Percentiles rank a stretch among this genome's conserved stretches.
Evolutionary conservation across 768 basidiomycete species (phyloP).

Genomic region (Amanita pallidorosea): DNA sequence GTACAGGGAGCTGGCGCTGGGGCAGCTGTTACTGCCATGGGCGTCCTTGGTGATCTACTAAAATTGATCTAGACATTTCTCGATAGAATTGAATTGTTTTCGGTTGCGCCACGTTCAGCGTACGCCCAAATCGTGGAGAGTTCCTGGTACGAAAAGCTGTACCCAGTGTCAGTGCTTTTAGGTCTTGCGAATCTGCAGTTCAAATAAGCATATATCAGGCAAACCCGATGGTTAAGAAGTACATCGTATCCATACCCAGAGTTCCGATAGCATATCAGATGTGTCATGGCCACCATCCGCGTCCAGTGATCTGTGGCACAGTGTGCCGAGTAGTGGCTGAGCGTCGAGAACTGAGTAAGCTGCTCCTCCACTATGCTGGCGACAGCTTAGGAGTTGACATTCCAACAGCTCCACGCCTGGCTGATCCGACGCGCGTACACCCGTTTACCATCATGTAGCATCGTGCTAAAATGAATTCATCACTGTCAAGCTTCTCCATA

Average conservation of each 20-base stretch:
- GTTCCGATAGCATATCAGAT: constrained; percentile 37
- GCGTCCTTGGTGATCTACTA: constrained; percentile 82
- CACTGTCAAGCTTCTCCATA: background rate
- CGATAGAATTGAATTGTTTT: no score
- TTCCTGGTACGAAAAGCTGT: no score
- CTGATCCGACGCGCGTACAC: background rate
- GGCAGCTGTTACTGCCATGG: constrained; percentile 98
- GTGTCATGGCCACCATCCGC: constrained; percentile 23
- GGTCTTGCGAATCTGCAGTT: constrained; percentile 48
- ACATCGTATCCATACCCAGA: constrained; percentile 78
- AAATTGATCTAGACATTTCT: constrained; percentile 26
- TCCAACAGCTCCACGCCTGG: no score
- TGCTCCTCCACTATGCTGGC: no score
- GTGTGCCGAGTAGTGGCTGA: no score
- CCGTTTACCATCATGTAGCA: background rate
- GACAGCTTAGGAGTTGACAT: no score
- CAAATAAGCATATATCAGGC: background rate
- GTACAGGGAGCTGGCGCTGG: constrained; percentile 96
- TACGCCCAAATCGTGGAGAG: no score
- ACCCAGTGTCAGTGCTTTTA: constrained; percentile 15
- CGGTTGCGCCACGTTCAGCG: no score
- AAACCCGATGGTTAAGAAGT: constrained; percentile 13
- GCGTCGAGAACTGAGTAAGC: no score
- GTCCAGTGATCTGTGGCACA: no score
- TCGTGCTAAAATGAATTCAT: background rate